Evolutionary conservation across 2,329 filamentous ascomycete genomes (phyloP).

Genomic region (Berkeleyomyces basicola): DNA sequence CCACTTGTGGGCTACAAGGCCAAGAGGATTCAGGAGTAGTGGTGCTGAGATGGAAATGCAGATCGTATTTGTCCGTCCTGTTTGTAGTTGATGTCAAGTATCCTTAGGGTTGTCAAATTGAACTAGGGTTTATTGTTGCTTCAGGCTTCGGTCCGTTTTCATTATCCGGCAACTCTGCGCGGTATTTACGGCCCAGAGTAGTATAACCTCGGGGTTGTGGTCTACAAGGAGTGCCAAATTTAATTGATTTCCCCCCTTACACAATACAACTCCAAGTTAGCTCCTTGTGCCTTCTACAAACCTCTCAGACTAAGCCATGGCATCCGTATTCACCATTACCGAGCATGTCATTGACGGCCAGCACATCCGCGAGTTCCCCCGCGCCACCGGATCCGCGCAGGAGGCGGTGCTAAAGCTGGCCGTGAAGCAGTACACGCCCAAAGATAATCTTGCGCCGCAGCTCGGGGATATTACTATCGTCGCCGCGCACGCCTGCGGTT

Average conservation of each 20-base stretch:
- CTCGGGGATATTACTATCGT: constrained; percentile 73
- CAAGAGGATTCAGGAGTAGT: constrained; percentile 16
- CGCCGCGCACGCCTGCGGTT: constrained; percentile 77
- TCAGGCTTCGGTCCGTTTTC: too few species aligned
- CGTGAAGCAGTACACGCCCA: constrained; percentile 77
- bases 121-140: too few species aligned
- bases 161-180: too few species aligned
- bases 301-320: neutral
- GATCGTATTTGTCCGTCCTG: too few species aligned
- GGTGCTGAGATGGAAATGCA: neutral
- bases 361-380: constrained; percentile 69
- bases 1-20: constrained; percentile 29
- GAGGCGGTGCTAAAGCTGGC: constrained; percentile 58
- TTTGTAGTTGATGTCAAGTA: too few species aligned
- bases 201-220: too few species aligned
- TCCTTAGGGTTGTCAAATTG: too few species aligned
- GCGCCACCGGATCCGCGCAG: constrained; percentile 53
- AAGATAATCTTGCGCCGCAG: constrained; percentile 48
- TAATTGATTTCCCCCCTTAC: too few species aligned
- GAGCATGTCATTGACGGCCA: constrained; percentile 51
- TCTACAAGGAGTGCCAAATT: too few species aligned
- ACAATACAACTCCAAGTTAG: too few species aligned
- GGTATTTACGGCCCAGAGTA: neutral
- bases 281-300: neutral
- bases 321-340: constrained; percentile 8